Evolutionary conservation across 2,329 filamentous ascomycete species (phyloP).

Genomic region (Ascochyta lentis): DNA sequence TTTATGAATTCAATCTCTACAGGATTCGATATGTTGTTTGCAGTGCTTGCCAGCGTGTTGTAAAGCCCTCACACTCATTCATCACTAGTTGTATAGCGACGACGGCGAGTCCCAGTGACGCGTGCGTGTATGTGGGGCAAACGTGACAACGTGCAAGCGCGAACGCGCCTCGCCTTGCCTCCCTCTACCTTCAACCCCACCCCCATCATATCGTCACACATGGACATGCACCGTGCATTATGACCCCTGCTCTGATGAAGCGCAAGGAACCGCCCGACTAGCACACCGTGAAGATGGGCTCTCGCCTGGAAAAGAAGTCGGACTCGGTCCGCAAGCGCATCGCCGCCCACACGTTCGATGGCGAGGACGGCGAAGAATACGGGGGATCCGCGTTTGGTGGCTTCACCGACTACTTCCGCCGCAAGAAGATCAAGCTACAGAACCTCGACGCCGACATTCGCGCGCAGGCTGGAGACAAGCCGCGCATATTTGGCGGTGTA

Average conservation of each 20-base stretch:
- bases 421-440: constrained; percentile 97
- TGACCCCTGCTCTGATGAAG: constrained; percentile 34
- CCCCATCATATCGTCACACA: constrained; percentile 19
- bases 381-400: constrained; percentile 85
- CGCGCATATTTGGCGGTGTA: constrained; percentile 87
- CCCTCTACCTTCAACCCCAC: constrained; percentile 6
- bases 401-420: constrained; percentile 88
- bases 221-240: constrained; percentile 20
- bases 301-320: constrained; percentile 66
- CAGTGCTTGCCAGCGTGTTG: no score
- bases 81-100: no score
- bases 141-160: constrained; percentile 11
- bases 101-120: no score
- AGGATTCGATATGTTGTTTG: no score
- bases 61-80: no score
- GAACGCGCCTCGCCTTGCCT: constrained; percentile 1
- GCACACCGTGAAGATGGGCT: constrained; percentile 60
- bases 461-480: constrained; percentile 70
- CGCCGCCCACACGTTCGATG: constrained; percentile 73
- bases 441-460: constrained; percentile 88
- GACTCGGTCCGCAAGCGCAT: constrained; percentile 68
- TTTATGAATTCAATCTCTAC: no score
- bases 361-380: constrained; percentile 91
- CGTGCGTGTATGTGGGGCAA: not conserved
- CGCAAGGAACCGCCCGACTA: constrained; percentile 23